These are phyloP conservation scores for Backusella parvicylindrica DNA, from an alignment of 192 early-diverging fungal genomes.

Conservation along the genomic window DNA sequence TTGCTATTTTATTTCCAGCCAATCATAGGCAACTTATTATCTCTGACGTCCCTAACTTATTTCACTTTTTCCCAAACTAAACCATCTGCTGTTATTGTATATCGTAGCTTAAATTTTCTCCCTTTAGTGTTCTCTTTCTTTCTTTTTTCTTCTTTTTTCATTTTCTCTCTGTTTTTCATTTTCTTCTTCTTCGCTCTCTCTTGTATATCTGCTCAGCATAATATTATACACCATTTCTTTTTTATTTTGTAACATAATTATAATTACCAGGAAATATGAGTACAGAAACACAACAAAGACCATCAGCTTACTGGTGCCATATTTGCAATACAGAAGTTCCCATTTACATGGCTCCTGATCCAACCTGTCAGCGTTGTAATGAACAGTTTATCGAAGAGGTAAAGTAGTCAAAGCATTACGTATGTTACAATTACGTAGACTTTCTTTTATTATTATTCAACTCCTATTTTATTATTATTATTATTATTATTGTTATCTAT, in stretches of 20 bases:
- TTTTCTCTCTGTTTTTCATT: neutral
- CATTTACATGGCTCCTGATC: slow-evolving; percentile 71
- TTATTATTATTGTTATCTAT: neutral
- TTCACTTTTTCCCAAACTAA: neutral
- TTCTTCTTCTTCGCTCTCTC: neutral
- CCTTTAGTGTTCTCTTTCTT: neutral
- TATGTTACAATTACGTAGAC: neutral
- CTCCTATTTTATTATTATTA: neutral
- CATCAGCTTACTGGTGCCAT: slow-evolving; percentile 58
- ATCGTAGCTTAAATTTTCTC: neutral
- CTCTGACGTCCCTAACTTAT: no score
- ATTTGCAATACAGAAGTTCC: slow-evolving; percentile 57
- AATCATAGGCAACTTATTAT: no score
- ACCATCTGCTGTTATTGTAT: neutral
- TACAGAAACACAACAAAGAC: neutral
- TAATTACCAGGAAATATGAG: neutral
- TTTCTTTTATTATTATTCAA: neutral
- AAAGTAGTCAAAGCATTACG: slow-evolving; percentile 13
- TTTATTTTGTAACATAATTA: neutral
- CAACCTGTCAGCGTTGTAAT: slow-evolving; percentile 75
- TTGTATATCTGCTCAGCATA: neutral
- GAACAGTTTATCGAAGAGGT: slow-evolving; percentile 86
- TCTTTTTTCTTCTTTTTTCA: neutral
- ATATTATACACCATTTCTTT: neutral
- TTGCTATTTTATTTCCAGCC: no score